Conservation (phyloP, 805 yeast species). For the Wickerhamomyces sydowiorum region DNA sequence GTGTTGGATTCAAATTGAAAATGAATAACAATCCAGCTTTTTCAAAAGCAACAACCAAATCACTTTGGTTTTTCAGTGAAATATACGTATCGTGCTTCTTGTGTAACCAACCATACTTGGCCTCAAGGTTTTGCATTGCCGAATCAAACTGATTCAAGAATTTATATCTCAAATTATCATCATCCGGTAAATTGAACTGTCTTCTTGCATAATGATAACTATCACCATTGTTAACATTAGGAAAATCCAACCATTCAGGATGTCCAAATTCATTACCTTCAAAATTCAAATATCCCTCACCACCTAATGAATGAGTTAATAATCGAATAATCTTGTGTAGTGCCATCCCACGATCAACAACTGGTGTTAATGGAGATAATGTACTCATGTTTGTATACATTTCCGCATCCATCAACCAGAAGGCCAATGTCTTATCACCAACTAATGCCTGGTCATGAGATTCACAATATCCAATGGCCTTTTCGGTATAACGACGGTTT, state of each 20-base stretch:
- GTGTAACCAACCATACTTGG: slow-evolving; percentile 63
- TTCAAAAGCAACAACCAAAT: slow-evolving; percentile 85
- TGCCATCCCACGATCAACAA: slow-evolving; percentile 84
- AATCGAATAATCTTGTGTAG: slow-evolving; percentile 88
- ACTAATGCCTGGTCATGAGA: slow-evolving; percentile 97
- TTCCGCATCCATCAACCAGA: slow-evolving; percentile 98
- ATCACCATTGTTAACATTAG: slow-evolving; percentile 81
- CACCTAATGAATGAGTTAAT: slow-evolving; percentile 86
- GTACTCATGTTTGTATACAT: slow-evolving; percentile 95
- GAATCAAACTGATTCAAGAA: slow-evolving; percentile 76
- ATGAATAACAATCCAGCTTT: slow-evolving; percentile 79
- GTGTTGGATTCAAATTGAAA: slow-evolving; percentile 85
- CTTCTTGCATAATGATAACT: slow-evolving; percentile 93
- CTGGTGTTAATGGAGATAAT: slow-evolving; percentile 64
- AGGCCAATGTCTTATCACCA: slow-evolving; percentile 94
- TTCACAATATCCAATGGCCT: slow-evolving; percentile 88
- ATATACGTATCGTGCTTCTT: slow-evolving; percentile 72
- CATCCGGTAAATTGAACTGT: slow-evolving; percentile 84
- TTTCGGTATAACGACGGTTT: slow-evolving; percentile 83
- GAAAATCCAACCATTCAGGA: slow-evolving; percentile 98
- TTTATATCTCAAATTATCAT: slow-evolving; percentile 73
- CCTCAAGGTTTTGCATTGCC: slow-evolving; percentile 76
- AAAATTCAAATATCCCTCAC: slow-evolving; percentile 92
- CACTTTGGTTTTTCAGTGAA: slow-evolving; percentile 82
- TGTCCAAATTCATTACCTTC: slow-evolving; percentile 99